Conservation (phyloP, 192 early-diverging fungal species). For the Coemansia aciculifera region DNA sequence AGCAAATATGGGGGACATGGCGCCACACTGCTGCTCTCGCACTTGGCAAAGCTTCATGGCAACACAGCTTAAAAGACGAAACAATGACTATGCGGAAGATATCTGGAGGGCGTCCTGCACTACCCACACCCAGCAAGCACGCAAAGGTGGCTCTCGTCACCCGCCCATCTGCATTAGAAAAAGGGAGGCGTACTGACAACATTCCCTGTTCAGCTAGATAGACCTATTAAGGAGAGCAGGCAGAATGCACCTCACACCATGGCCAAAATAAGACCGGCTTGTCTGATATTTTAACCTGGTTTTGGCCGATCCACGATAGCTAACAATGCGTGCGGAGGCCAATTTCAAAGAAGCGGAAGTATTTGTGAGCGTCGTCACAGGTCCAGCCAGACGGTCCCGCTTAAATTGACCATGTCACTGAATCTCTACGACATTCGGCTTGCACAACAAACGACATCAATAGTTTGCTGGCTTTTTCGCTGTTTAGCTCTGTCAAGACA, state of each 20-base stretch:
- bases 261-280: neutral
- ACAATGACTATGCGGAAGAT: neutral
- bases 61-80: neutral
- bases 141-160: neutral
- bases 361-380: neutral
- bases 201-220: neutral
- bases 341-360: neutral
- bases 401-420: neutral
- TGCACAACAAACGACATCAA: neutral
- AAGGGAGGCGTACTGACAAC: neutral
- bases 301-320: neutral
- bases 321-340: neutral
- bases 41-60: neutral
- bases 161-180: neutral
- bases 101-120: neutral
- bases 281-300: neutral
- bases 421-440: neutral
- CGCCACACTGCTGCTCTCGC: neutral
- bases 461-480: neutral
- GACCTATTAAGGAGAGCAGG: neutral
- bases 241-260: neutral
- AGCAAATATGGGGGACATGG: slow-evolving; percentile 1
- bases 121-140: neutral
- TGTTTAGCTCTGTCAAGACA: neutral
- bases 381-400: neutral